Percentiles rank a stretch among this genome's conserved stretches.
phyloP scores from a whole-genome alignment of 179 eudicot genomes.

The Patellifolia procumbens region DNA sequence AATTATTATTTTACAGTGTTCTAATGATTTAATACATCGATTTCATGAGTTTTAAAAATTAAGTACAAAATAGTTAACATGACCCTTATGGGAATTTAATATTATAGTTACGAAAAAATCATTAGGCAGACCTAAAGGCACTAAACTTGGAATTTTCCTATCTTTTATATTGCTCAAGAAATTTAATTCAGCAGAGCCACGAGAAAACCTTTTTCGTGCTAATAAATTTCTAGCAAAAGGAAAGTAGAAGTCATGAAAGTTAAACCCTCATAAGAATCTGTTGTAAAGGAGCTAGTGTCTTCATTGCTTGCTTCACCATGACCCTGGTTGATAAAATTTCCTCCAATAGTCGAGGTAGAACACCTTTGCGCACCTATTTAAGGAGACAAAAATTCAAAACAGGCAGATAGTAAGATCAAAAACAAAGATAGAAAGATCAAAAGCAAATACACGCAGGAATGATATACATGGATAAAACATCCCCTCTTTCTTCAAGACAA shows the following conservation, averaged over 20 bases:
- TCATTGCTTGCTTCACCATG: constrained; percentile 96
- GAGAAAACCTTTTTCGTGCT: background rate
- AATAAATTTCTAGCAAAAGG: constrained; percentile 7
- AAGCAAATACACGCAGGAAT: background rate
- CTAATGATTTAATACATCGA: no score
- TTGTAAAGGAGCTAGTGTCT: constrained; percentile 70
- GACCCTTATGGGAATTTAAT: no score
- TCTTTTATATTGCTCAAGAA: background rate
- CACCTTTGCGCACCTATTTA: constrained; percentile 71
- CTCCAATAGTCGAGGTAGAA: constrained; percentile 83
- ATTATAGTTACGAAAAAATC: no score
- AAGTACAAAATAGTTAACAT: no score
- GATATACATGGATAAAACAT: background rate
- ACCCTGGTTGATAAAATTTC: constrained; percentile 94
- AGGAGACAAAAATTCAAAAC: background rate
- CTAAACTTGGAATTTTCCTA: no score
- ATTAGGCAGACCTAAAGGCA: no score
- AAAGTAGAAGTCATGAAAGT: constrained; percentile 12
- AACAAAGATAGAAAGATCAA: background rate
- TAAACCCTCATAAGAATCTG: constrained; percentile 71
- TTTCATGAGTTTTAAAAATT: no score
- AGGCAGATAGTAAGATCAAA: background rate
- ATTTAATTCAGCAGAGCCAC: background rate
- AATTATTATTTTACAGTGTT: no score
- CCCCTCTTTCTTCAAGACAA: background rate